Evolutionary conservation across 2,329 filamentous ascomycete species (phyloP).

Genomic region (Penicillium sp.): DNA sequence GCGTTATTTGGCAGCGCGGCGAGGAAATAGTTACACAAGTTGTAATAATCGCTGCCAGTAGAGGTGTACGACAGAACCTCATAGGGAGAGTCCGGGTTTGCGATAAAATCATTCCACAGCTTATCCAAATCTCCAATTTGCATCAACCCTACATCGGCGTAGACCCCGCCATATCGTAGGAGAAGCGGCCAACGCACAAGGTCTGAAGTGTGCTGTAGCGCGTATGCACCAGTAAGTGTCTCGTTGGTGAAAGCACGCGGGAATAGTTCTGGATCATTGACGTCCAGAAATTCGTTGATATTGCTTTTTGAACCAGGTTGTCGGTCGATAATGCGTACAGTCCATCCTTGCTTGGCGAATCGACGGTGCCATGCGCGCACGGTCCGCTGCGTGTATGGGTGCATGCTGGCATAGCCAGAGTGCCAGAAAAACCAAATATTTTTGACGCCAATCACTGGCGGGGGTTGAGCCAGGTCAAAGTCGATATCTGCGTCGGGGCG

Average conservation of each 20-base stretch:
- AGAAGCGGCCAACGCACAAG: slow-evolving; percentile 59
- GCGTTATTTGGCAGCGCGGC: background rate
- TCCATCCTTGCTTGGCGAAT: slow-evolving; percentile 55
- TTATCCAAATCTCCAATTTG: slow-evolving; percentile 59
- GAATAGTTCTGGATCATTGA: slow-evolving; percentile 34
- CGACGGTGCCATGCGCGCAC: slow-evolving; percentile 56
- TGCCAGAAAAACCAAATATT: slow-evolving; percentile 64
- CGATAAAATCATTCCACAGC: slow-evolving; percentile 54
- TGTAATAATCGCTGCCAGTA: background rate
- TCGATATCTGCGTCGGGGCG: slow-evolving; percentile 34
- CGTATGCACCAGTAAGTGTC: slow-evolving; percentile 52
- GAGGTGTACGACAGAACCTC: background rate
- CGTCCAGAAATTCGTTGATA: slow-evolving; percentile 52
- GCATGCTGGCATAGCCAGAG: slow-evolving; percentile 50
- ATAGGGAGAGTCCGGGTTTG: slow-evolving; percentile 41
- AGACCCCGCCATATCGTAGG: slow-evolving; percentile 59
- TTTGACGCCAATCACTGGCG: slow-evolving; percentile 43
- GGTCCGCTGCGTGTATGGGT: slow-evolving; percentile 55
- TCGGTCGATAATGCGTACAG: slow-evolving; percentile 53
- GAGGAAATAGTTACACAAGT: background rate
- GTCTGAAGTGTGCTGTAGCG: slow-evolving; percentile 57
- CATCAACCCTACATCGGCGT: slow-evolving; percentile 58
- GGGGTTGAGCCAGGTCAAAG: slow-evolving; percentile 37
- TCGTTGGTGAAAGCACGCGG: slow-evolving; percentile 54
- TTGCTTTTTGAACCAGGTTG: slow-evolving; percentile 48